Base-by-base conservation (phyloP, 805 yeast genomes). In the Zygosaccharomyces gambellarensis region DNA sequence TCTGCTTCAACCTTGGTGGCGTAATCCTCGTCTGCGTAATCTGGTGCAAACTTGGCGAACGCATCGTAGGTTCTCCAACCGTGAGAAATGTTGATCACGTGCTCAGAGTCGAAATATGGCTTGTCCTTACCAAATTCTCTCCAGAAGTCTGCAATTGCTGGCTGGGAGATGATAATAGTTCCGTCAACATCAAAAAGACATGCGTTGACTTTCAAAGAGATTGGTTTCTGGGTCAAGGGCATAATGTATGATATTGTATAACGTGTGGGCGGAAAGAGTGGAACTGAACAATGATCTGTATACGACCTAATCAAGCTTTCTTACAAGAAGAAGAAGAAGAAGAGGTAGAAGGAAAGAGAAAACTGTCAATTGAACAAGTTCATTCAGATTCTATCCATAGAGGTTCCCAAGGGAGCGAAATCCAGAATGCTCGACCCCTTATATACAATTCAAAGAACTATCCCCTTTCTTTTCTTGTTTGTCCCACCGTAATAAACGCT, bases 1-100 rank as follows among this genome's bases (percentile, higher is more conserved):
- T 78, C 75, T 48, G 80, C 82, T 70, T 86, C 92, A 69, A 83
- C 75, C 52, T 74, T 77, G 45, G 85, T 79, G 34, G 80, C 84
- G 67, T 81, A 80, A 59, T 80, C 82, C 43, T 72, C 81, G 55
- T 76, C 74, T 47, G 88, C 90, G 63, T 81, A 81, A 65, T 82
- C 83, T 47, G 94, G 92, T 58, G 87, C 82, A 77, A 81, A 82
- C 64, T 78, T 79, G 57, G 79, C 79, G 64, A 87, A 79, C 34
- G 86, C 85, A 61, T 88, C 96, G 58, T 79, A 79, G 30, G 95
- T 87, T 69, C 96, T 79, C 65, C 87, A 82, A 36, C 96, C 96
- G 70, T 88, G 96, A 31, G 85, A 78, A 47, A 83, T 79, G 67
- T 81, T 78, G 65, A 85, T 80, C 48, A 87, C 84, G 59, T 83